Evolutionary conservation across 805 yeast species (phyloP), one percentile per base, ranked within the genome.

Genomic region (Candida gorgasii): DNA sequence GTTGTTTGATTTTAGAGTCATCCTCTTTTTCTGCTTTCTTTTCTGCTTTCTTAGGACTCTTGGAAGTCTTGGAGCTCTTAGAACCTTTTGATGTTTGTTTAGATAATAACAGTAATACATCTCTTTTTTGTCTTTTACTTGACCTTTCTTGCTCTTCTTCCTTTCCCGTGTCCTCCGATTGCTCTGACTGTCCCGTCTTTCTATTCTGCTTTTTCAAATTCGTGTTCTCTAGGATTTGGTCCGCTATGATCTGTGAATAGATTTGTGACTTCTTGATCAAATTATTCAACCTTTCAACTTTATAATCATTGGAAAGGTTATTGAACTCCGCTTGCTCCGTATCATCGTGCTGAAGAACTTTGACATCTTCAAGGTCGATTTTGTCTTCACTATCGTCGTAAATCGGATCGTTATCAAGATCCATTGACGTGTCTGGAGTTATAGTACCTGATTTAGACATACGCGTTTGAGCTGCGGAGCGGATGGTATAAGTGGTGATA

Each of bases 211-310:
- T 47, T 52, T 52, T 58, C 45, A 42, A 45, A 36, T 47, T 46
- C 46, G 63, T 48, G 51, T 48, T 17, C 47, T 78, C 78, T 31
- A 84, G 55, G 33, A 92, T 73, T 8, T 90, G 83, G 39, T 89
- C 90, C 3, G 95, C 81, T 31, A 92, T 86, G 50, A 92, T 88
- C 47, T 83, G 79, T 1, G 97, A 85, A 62, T 88, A 92, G 1
- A 90, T 78, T 57, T 89, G 90, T 13, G 97, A 87, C 56, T 87
- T 84, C 53, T 86, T 84, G n/a, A 92, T 89, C 48, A 92, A 71
- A 27, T 79, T 81, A 44, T 86, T 78, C 41, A 92, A 67, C 42
- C 88, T 75, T 41, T 76, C 75, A 33, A 89, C 65, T 54, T 88
- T 87, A 34, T 69, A 65, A 29, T 80, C 79, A n/a, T 67, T 66